phyloP scores from a whole-genome alignment of 176 grass and related monocot genomes.

The Areca catechu region DNA sequence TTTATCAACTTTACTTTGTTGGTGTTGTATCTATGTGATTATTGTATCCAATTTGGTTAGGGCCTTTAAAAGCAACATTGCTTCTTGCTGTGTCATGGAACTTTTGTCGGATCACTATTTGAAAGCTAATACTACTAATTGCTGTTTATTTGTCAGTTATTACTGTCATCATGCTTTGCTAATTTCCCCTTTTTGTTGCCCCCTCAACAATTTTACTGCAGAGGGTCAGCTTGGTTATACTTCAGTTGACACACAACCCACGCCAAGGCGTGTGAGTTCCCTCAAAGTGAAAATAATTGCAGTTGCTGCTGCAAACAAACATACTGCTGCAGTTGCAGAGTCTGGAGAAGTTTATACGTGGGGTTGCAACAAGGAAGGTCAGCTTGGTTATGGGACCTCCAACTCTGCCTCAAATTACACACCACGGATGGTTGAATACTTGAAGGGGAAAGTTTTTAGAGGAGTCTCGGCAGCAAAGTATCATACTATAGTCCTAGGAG shows the following conservation, averaged over 20 bases:
- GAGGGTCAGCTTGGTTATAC: conserved; percentile 99
- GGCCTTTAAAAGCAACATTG: too few species aligned
- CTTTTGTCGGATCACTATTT: too few species aligned
- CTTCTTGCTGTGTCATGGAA: too few species aligned
- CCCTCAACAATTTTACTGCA: conserved; percentile 32
- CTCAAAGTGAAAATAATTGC: conserved; percentile 67
- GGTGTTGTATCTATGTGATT: too few species aligned
- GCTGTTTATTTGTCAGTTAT: too few species aligned
- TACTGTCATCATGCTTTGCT: neutral
- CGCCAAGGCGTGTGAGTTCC: conserved; percentile 73
- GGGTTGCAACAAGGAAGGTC: conserved; percentile 98
- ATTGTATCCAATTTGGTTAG: too few species aligned
- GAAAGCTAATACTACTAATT: too few species aligned
- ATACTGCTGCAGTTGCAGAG: conserved; percentile 78
- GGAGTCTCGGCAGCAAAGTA: conserved; percentile 77
- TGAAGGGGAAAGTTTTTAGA: conserved; percentile 90
- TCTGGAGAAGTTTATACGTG: conserved; percentile 89
- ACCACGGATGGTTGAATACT: conserved; percentile 90
- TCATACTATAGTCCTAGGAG: conserved; percentile 77
- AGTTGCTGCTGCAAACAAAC: conserved; percentile 94
- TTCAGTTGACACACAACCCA: conserved; percentile 92
- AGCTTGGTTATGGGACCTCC: conserved; percentile 97
- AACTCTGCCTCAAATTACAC: conserved; percentile 94
- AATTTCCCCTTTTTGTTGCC: neutral
- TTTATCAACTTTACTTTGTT: neutral